These are phyloP conservation scores for Salvia miltiorrhiza DNA, from an alignment of 257 asterid species.

Conservation along the genomic window DNA sequence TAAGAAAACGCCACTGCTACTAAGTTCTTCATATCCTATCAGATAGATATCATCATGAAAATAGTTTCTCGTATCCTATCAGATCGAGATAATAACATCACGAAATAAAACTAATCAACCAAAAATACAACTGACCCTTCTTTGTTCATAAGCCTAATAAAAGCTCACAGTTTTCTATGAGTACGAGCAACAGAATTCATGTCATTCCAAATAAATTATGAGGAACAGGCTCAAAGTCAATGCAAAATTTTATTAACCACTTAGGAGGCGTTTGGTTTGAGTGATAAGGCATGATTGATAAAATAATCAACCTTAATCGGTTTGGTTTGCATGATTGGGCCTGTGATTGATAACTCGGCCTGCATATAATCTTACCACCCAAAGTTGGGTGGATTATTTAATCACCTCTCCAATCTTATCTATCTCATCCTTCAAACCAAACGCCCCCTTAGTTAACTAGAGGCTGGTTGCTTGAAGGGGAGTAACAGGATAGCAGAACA, in stretches of 20 bases:
- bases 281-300: no score
- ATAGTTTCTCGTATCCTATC: neutral
- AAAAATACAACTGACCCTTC: neutral
- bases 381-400: no score
- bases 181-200: neutral
- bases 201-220: neutral
- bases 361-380: no score
- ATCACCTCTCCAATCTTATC: no score
- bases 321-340: no score
- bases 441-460: neutral
- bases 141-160: neutral
- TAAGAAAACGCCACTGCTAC: neutral
- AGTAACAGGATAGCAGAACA: neutral
- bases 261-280: no score
- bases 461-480: neutral
- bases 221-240: neutral
- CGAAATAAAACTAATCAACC: neutral
- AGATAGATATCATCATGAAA: neutral
- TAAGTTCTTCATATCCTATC: neutral
- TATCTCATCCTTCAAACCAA: no score
- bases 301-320: no score
- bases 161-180: neutral
- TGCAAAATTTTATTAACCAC: neutral
- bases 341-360: no score
- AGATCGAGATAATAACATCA: constrained; percentile 1